phyloP scores from a whole-genome alignment of 2,329 filamentous ascomycete genomes.

The Fusarium domesticum region DNA sequence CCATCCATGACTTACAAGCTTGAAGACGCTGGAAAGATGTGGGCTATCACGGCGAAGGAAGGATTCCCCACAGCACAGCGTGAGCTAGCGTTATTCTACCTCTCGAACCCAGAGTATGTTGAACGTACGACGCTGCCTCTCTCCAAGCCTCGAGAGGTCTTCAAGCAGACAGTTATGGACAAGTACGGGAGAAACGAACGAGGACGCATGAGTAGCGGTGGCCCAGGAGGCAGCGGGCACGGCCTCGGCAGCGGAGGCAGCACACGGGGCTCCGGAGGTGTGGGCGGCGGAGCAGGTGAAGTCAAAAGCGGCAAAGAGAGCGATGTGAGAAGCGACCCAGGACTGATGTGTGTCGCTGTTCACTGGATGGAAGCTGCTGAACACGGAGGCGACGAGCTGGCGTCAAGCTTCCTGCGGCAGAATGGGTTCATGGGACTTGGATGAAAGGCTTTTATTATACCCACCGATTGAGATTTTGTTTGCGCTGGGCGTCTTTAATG shows the following conservation, averaged over 20 bases:
- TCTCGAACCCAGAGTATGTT: conserved; percentile 85
- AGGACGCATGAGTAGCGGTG: conserved; percentile 22
- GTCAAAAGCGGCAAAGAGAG: conserved; percentile 37
- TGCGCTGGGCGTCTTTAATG: conserved; percentile 16
- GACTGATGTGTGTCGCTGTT: conserved; percentile 87
- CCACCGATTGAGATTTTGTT: conserved; percentile 22
- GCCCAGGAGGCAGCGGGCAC: conserved; percentile 19
- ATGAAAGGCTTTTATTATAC: conserved; percentile 30
- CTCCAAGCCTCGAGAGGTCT: conserved; percentile 80
- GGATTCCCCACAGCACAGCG: conserved; percentile 79
- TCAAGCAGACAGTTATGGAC: conserved; percentile 83
- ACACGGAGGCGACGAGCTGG: conserved; percentile 80
- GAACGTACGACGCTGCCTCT: conserved; percentile 78
- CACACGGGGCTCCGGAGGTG: conserved; percentile 21
- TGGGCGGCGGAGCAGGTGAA: conserved; percentile 22
- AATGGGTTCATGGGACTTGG: conserved; percentile 42
- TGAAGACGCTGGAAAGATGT: conserved; percentile 81
- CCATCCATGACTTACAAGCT: conserved; percentile 64
- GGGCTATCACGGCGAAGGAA: conserved; percentile 90
- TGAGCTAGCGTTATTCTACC: conserved; percentile 88
- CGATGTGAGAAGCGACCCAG: conserved; percentile 69
- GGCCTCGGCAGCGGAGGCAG: conserved; percentile 26
- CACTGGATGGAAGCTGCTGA: conserved; percentile 96
- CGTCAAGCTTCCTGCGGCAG: conserved; percentile 77
- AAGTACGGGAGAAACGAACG: conserved; percentile 50